Evolutionary conservation across 352 stramenopile genomes (phyloP), one percentile per base, ranked within the genome.

Genomic region (Globisporangium barbulae): DNA sequence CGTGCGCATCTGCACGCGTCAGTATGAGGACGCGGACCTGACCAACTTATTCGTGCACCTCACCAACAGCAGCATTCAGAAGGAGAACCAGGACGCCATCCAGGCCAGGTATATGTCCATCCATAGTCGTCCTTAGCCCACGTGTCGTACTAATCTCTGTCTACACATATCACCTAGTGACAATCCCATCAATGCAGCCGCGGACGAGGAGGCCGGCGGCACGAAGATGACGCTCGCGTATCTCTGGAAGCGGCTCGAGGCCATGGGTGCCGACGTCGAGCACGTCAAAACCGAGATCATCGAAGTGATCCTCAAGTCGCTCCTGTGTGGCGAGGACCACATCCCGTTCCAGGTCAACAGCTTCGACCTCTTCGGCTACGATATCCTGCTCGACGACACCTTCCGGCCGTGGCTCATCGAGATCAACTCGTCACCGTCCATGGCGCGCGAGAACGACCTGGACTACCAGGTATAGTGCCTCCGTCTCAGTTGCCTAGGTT

Each of bases 331-430:
- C 22, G 92, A 97, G 63, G 90, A 97, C 70, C 76, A 91, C 53
- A 97, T 98, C 64, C 87, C 85, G 37, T 86, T 90, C 59, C 90
- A 96, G 68, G 85, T 93, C 25, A 97, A 96, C 63, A 94, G 81
- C 39, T 99, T 98, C 67, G 95, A 99, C 67, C 59, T 99, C 31
- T 96, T 97, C 58, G 96, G 96, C 7, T 99, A 97, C 74, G 95
- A 99, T 70, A 88, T 99, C 28, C 75, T 99, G 19, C 69, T 99
- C 30, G 95, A 99, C 70, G 67, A 82, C 9, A 64, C 87, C 12
- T 83, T 97, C 41, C 88, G 88, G 8, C 92, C 93, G 37, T 98
- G 94, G 93, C 83, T 99, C 6, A 95, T 99, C 42, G 96, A 99
- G 74, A 97, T 99, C 60, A 99, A 99, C 69, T 90, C 91, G 52